phyloP scores from a whole-genome alignment of 495 filamentous ascomycete genomes.

The Aspergillus bertholletiae region DNA sequence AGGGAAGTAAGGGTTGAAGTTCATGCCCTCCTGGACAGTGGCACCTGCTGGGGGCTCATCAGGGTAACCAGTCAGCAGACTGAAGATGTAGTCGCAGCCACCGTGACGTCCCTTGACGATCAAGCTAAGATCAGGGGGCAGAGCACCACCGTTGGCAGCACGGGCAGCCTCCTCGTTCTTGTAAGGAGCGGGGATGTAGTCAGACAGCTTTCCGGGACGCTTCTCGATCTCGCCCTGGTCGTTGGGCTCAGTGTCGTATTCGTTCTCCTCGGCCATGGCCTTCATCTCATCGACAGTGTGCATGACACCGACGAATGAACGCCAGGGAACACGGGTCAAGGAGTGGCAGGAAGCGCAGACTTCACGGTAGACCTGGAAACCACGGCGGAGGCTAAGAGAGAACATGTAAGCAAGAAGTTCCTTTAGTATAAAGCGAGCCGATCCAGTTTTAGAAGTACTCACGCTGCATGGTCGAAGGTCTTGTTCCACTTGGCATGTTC shows the following conservation, averaged over 20 bases:
- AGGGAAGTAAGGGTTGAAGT: constrained; percentile 99
- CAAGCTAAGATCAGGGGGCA: constrained; percentile 95
- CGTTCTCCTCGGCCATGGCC: constrained; percentile 92
- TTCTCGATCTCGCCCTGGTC: constrained; percentile 97
- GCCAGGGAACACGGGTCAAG: constrained; percentile 89
- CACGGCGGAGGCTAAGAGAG: constrained; percentile 78
- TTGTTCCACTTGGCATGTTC: constrained; percentile 84
- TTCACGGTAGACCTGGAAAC: constrained; percentile 99
- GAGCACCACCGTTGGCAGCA: constrained; percentile 95
- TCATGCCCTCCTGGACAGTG: constrained; percentile 75
- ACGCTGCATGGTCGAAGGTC: constrained; percentile 97
- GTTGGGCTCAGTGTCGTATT: constrained; percentile 98
- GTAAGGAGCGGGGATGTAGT: constrained; percentile 94
- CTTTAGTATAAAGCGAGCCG: not conserved
- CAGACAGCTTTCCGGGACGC: constrained; percentile 95
- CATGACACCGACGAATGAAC: constrained; percentile 81
- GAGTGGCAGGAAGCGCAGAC: constrained; percentile 98
- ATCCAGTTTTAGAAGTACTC: constrained; percentile 37
- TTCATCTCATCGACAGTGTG: constrained; percentile 98
- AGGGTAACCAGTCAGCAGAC: constrained; percentile 94
- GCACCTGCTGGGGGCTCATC: constrained; percentile 92
- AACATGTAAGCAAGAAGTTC: constrained; percentile 18
- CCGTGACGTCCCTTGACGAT: constrained; percentile 98
- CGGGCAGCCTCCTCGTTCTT: constrained; percentile 98
- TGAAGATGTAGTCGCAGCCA: constrained; percentile 98